These are phyloP conservation scores for Globisporangium alternatum DNA, from an alignment of 352 stramenopile genomes.

Conservation along the genomic window DNA sequence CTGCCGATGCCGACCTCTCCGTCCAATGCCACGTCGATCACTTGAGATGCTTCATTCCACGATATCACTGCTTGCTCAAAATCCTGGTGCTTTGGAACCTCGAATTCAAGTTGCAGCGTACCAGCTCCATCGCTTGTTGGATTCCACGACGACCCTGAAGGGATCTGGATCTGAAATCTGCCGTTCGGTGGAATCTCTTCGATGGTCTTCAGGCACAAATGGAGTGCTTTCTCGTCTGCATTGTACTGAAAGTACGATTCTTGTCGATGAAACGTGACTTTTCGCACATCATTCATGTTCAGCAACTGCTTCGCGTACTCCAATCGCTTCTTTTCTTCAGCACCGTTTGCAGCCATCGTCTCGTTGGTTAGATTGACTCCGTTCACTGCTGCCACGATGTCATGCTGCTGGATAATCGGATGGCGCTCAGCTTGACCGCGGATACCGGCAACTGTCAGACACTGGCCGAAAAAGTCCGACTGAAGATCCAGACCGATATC, in stretches of 20 bases:
- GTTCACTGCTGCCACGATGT: constrained; percentile 55
- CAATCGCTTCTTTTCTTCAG: constrained; percentile 32
- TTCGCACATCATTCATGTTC: constrained; percentile 22
- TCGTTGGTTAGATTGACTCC: constrained; percentile 23
- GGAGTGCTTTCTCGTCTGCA: constrained; percentile 19
- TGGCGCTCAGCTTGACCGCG: constrained; percentile 35
- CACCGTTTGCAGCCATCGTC: constrained; percentile 23
- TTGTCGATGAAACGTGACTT: constrained; percentile 46
- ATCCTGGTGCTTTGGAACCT: constrained; percentile 28
- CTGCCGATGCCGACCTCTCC: constrained; percentile 29
- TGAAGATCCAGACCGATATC: constrained; percentile 42
- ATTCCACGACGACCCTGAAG: constrained; percentile 24
- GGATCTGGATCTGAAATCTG: constrained; percentile 33
- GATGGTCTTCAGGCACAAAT: constrained; percentile 36
- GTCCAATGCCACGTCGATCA: constrained; percentile 33
- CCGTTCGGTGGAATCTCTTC: constrained; percentile 30
- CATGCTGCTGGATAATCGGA: constrained; percentile 43
- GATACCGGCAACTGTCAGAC: constrained; percentile 38
- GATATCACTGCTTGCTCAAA: constrained; percentile 26
- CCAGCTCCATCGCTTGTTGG: constrained; percentile 17
- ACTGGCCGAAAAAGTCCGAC: constrained; percentile 57
- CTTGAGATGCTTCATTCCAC: constrained; percentile 25
- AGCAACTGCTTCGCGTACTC: constrained; percentile 27
- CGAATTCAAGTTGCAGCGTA: constrained; percentile 26
- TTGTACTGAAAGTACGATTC: constrained; percentile 54